Evolutionary conservation across 1,139 yeast species (phyloP).

Genomic region (Casaregolazyma lundiana): DNA sequence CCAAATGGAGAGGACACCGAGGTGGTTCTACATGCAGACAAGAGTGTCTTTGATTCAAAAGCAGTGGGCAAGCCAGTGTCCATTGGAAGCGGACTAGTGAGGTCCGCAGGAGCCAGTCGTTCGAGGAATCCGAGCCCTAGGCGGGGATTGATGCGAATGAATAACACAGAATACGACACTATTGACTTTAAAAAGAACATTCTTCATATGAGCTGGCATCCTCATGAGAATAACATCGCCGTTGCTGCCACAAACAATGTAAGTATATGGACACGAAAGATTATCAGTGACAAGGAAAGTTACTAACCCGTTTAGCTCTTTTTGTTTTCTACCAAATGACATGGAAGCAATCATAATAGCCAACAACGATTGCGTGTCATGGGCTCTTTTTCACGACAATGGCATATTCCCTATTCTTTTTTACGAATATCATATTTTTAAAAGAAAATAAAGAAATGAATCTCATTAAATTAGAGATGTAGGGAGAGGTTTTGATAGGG

Average conservation of each 20-base stretch:
- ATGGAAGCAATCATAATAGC: background rate
- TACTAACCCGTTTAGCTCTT: background rate
- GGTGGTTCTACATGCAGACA: constrained; percentile 93
- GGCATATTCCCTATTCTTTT: constrained; percentile 1
- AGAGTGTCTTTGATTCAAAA: constrained; percentile 87
- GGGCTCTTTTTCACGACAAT: background rate
- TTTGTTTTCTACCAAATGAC: background rate
- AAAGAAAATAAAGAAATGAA: background rate
- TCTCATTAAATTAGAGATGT: background rate
- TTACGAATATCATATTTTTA: background rate
- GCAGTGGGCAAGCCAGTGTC: constrained; percentile 44
- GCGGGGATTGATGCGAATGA: constrained; percentile 31
- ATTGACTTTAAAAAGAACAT: constrained; percentile 94
- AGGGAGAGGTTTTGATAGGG: background rate
- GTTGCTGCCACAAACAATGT: constrained; percentile 95
- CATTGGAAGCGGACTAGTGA: constrained; percentile 21
- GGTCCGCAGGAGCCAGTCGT: constrained; percentile 12
- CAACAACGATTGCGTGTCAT: background rate
- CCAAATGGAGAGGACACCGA: constrained; percentile 58
- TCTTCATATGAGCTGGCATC: constrained; percentile 97
- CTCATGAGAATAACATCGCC: constrained; percentile 92
- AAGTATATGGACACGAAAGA: constrained; percentile 38
- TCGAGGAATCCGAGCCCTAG: constrained; percentile 22
- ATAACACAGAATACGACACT: constrained; percentile 65
- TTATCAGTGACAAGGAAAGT: constrained; percentile 15